A percentile compares a stretch with the other conserved stretches of the same genome.
These are phyloP conservation scores for Phaeosphaeriaceae sp. DNA, from an alignment of 2,329 filamentous ascomycete species.

Conservation along the genomic window DNA sequence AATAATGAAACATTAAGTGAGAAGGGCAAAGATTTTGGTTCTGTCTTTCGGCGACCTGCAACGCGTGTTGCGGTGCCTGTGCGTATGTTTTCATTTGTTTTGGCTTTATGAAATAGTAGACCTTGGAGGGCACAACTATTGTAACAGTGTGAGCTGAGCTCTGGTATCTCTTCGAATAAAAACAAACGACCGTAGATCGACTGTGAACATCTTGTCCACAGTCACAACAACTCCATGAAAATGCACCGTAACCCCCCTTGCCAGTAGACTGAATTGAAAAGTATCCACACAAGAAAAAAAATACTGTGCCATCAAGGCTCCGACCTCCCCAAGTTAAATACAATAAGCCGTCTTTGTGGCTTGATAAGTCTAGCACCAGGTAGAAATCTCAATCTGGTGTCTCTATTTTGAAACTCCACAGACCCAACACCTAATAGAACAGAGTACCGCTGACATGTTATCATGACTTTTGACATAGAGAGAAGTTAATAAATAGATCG, in stretches of 20 bases:
- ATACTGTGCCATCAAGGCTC: slow-evolving; percentile 42
- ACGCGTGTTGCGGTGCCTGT: slow-evolving; percentile 18
- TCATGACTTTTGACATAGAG: slow-evolving; percentile 45
- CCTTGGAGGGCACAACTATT: slow-evolving; percentile 34
- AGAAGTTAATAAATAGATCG: slow-evolving; percentile 43
- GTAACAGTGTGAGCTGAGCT: slow-evolving; percentile 45
- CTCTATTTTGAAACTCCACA: slow-evolving; percentile 44
- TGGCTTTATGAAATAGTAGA: slow-evolving; percentile 16
- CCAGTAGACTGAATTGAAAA: slow-evolving; percentile 16
- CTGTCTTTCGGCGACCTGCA: slow-evolving; percentile 17
- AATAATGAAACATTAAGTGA: not conserved
- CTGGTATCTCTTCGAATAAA: slow-evolving; percentile 46
- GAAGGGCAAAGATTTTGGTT: not conserved
- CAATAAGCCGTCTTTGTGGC: slow-evolving; percentile 30
- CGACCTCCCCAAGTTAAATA: slow-evolving; percentile 36
- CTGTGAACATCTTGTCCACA: slow-evolving; percentile 18
- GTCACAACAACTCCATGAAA: slow-evolving; percentile 26
- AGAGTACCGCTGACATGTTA: slow-evolving; percentile 43
- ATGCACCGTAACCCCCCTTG: slow-evolving; percentile 20
- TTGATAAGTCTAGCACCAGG: slow-evolving; percentile 31
- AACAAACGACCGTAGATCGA: slow-evolving; percentile 35
- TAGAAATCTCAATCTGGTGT: slow-evolving; percentile 19
- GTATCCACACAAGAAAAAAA: slow-evolving; percentile 23
- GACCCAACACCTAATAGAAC: slow-evolving; percentile 34
- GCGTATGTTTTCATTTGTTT: slow-evolving; percentile 24